A percentile compares a stretch with the other conserved stretches of the same genome.
phyloP scores from a whole-genome alignment of 768 basidiomycete genomes.

The Lyophyllum decastes region DNA sequence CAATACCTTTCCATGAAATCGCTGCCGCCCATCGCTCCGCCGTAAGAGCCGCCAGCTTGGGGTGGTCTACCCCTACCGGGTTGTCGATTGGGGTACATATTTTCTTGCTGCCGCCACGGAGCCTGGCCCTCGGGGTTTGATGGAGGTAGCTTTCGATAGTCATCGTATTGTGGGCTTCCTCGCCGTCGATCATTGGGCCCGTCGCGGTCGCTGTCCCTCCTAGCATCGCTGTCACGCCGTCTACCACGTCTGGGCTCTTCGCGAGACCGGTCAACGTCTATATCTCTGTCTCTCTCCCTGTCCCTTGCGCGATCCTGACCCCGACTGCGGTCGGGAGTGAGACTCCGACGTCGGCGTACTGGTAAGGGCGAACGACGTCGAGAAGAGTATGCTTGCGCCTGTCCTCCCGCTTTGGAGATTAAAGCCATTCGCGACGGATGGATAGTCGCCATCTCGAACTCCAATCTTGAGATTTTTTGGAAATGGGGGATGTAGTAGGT shows the following conservation, averaged over 20 bases:
- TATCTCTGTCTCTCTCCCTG: conserved; percentile 24
- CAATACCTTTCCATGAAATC: conserved; percentile 75
- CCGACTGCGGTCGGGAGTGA: conserved; percentile 31
- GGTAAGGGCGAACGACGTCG: conserved; percentile 41
- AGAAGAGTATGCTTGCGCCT: conserved; percentile 2
- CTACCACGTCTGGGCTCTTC: conserved; percentile 22
- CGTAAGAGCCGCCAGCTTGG: conserved; percentile 30
- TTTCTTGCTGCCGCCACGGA: conserved; percentile 51
- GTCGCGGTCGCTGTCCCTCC: conserved; percentile 8
- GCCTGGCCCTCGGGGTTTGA: conserved; percentile 31
- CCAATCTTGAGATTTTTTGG: background rate
- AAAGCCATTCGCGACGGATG: conserved; percentile 18
- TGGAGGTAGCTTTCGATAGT: conserved; percentile 50
- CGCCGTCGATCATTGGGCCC: conserved; percentile 27
- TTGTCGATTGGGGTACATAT: conserved; percentile 55
- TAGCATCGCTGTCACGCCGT: conserved; percentile 20
- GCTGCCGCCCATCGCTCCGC: conserved; percentile 38
- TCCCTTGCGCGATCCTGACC: conserved; percentile 31
- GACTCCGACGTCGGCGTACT: conserved; percentile 35
- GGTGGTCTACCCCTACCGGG: conserved; percentile 28
- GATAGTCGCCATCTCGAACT: conserved; percentile 13
- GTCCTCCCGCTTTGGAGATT: conserved; percentile 12
- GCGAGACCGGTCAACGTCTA: conserved; percentile 15
- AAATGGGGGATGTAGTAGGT: background rate
- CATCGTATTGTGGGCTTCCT: conserved; percentile 61